phyloP scores from a whole-genome alignment of 805 yeast genomes.

The Kazachstania martiniae region DNA sequence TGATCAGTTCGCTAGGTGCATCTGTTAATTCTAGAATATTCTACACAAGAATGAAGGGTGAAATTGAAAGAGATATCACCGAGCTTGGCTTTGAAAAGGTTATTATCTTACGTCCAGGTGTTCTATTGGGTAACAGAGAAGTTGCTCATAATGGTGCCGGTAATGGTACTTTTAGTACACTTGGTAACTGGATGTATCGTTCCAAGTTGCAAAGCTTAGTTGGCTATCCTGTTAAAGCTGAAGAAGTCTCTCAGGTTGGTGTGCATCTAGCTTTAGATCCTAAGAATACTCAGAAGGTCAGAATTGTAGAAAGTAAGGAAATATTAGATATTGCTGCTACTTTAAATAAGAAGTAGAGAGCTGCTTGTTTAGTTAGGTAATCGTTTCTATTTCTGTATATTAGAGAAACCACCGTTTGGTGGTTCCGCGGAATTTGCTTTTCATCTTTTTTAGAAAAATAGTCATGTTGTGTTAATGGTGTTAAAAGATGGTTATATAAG shows the following conservation, averaged over 20 bases:
- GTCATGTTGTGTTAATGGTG: too few relatives aligned
- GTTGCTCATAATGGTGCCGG: conserved; percentile 28
- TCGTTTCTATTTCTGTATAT: too few relatives aligned
- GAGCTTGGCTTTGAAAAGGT: conserved; percentile 59
- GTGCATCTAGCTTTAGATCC: conserved; percentile 28
- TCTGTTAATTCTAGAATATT: conserved; percentile 42
- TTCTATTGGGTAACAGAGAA: conserved; percentile 52
- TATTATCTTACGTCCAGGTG: conserved; percentile 71
- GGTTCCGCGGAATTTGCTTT: too few relatives aligned
- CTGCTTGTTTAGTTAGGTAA: too few relatives aligned
- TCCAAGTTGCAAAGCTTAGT: conserved; percentile 25
- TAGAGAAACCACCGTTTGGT: too few relatives aligned
- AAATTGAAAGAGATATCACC: conserved; percentile 56
- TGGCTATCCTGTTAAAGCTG: conserved; percentile 46
- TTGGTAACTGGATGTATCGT: conserved; percentile 28
- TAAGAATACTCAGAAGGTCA: conserved; percentile 16
- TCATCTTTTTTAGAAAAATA: too few relatives aligned
- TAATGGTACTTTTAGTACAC: conserved; percentile 23
- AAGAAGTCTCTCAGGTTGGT: conserved; percentile 55
- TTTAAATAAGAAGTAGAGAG: too few relatives aligned
- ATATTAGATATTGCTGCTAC: conserved; percentile 16
- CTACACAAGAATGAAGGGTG: conserved; percentile 63
- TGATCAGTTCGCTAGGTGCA: conserved; percentile 64
- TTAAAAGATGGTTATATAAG: too few relatives aligned
- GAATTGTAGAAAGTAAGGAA: conserved; percentile 24